Conservation (phyloP, 768 basidiomycete genomes). For the Mrakia gelida region DNA sequence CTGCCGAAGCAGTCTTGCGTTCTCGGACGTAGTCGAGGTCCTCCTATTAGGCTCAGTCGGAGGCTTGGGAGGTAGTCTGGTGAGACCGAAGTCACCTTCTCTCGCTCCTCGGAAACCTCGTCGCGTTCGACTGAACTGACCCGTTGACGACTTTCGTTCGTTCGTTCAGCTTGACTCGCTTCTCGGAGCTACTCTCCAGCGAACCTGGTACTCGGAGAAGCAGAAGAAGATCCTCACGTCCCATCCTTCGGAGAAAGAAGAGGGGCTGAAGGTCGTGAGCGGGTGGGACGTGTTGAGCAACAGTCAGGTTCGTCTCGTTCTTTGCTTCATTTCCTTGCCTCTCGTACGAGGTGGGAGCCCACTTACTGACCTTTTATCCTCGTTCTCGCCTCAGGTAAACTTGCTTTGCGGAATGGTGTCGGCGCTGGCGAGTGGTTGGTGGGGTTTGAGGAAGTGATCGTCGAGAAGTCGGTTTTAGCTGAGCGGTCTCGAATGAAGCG, state of each 20-base stretch:
- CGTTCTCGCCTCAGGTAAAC: too few relatives aligned
- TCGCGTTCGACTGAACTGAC: not conserved
- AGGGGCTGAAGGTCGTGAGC: conserved; percentile 2
- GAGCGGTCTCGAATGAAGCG: too few relatives aligned
- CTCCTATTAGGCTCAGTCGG: not conserved
- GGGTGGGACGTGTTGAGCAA: conserved; percentile 11
- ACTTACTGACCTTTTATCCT: too few relatives aligned
- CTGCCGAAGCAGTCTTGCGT: conserved; percentile 46
- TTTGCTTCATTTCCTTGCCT: too few relatives aligned
- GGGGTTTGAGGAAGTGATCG: too few relatives aligned
- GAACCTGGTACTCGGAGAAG: conserved; percentile 64
- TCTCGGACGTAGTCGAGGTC: not conserved
- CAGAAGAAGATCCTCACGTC: conserved; percentile 56
- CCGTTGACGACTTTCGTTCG: not conserved
- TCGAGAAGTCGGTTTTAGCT: too few relatives aligned
- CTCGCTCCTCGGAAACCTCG: too few relatives aligned
- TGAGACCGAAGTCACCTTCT: not conserved
- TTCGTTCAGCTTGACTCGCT: conserved; percentile 69
- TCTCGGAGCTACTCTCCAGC: conserved; percentile 80
- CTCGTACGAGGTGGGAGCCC: too few relatives aligned
- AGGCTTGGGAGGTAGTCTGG: not conserved
- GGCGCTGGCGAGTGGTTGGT: too few relatives aligned
- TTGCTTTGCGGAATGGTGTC: too few relatives aligned
- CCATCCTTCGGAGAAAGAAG: not conserved
- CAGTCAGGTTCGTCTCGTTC: too few relatives aligned